A percentile compares a stretch with the other conserved stretches of the same genome.
These are phyloP conservation scores for Dunaliella sp. DNA, from an alignment of 139 green algal genomes.

Conservation along the genomic window DNA sequence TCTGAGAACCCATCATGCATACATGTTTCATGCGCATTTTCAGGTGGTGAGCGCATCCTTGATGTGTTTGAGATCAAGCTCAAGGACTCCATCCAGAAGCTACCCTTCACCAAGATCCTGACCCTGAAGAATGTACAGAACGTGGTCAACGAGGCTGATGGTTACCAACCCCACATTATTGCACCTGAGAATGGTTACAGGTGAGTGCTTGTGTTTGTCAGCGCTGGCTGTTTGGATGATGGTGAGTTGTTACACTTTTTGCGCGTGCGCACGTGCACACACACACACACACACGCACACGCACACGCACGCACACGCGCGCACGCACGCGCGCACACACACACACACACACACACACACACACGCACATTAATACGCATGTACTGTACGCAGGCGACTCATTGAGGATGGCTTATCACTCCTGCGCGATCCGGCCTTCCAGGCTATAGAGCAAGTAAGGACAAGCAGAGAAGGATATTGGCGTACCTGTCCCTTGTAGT, in stretches of 20 bases:
- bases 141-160: conserved; percentile 86
- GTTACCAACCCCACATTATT: conserved; percentile 97
- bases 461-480: too few species aligned
- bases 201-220: conserved; percentile 58
- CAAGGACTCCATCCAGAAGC: conserved; percentile 80
- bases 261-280: background rate
- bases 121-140: conserved; percentile 72
- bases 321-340: background rate
- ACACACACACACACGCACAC: background rate
- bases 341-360: background rate
- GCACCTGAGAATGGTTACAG: conserved; percentile 94
- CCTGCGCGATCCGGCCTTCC: conserved; percentile 57
- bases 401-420: conserved; percentile 73
- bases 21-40: too few species aligned
- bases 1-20: too few species aligned
- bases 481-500: too few species aligned
- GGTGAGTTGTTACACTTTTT: conserved; percentile 2
- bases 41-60: conserved; percentile 81
- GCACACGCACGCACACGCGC: background rate
- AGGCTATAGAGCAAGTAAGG: conserved; percentile 65
- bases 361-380: background rate
- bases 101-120: conserved; percentile 86
- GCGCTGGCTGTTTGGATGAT: background rate
- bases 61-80: conserved; percentile 93
- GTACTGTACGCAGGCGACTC: conserved; percentile 62